Evolutionary conservation across 179 eudicot genomes (phyloP), one percentile per base, ranked within the genome.

Genomic region (Camellia oleifera): DNA sequence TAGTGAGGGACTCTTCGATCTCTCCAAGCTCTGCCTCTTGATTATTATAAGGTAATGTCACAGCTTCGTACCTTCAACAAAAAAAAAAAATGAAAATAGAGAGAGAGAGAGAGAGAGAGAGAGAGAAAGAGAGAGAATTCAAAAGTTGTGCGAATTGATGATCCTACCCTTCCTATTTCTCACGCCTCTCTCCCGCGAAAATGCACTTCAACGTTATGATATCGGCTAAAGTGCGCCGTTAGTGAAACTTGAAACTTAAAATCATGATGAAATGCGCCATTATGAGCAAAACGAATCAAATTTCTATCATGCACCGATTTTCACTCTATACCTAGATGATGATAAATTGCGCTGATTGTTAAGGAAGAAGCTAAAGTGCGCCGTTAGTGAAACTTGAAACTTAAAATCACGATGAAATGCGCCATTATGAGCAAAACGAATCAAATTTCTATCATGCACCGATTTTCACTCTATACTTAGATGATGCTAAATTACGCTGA

Each of bases 41-140:
- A 54, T 86, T 89, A 63, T 88, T 90, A 72, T 88, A 92, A 42
- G 96, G 96, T 71, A 96, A 82, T 58, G 98, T 96, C 77, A 96
- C 93, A 69, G 92, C 88, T 75, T 89, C 92, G 84, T 82, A 89
- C 93, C 99, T 96, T 72, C 81, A 82, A 84, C 32, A 32, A 32
- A 32, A 1, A 32, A 32, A 26, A 23, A 26, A 26, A 32, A 32
- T 32, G 32, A 67, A 74, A 20, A 32, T 4, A 50, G 63, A 32
- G 32, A 32, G 32, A 32, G 32, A 32, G n/a, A n/a, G n/a, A n/a
- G n/a, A n/a, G n/a, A n/a, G n/a, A n/a, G n/a, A n/a, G n/a, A n/a
- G n/a, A n/a, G n/a, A n/a, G n/a, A n/a, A n/a, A n/a, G 32, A 72
- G 13, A 45, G 18, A 44, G 10, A n/a, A 60, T 8, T 58, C 32